These are phyloP conservation scores for Aspergillus sp. DNA, from an alignment of 2,329 filamentous ascomycete genomes.

Conservation along the genomic window DNA sequence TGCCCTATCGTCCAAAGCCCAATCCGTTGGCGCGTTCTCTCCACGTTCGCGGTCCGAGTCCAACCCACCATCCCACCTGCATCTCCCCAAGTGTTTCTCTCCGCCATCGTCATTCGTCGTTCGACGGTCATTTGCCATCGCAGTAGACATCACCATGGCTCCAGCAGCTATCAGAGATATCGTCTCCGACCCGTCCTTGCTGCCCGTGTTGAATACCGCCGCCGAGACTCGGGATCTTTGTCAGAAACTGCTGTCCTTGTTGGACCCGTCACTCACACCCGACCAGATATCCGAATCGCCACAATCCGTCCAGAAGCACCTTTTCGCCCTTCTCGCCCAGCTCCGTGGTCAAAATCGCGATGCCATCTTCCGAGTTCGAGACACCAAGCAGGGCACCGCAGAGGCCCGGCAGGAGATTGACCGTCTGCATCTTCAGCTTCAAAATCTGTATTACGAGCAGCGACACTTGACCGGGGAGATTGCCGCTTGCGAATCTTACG, in stretches of 20 bases:
- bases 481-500: conserved; percentile 82
- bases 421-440: conserved; percentile 82
- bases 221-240: conserved; percentile 71
- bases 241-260: conserved; percentile 57
- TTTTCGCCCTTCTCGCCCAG: conserved; percentile 76
- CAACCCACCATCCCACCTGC: conserved; percentile 12
- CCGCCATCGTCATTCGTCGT: conserved; percentile 14
- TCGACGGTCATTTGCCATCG: conserved; percentile 2
- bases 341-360: conserved; percentile 80
- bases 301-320: conserved; percentile 61
- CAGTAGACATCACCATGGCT: conserved; percentile 12
- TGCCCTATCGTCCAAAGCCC: not conserved
- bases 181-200: conserved; percentile 65
- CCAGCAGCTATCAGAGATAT: conserved; percentile 58
- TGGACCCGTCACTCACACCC: conserved; percentile 48
- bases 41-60: conserved; percentile 3
- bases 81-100: conserved; percentile 13
- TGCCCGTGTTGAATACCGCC: conserved; percentile 70
- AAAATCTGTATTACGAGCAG: conserved; percentile 97
- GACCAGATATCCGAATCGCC: conserved; percentile 9
- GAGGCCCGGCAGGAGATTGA: conserved; percentile 91
- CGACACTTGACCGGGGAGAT: conserved; percentile 89
- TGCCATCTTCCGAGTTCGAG: conserved; percentile 75
- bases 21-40: conserved; percentile 9
- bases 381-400: conserved; percentile 82